A percentile compares a stretch with the other conserved stretches of the same genome.
phyloP scores from a whole-genome alignment of 2,329 filamentous ascomycete genomes.

The Ophiosphaerella korrae region DNA sequence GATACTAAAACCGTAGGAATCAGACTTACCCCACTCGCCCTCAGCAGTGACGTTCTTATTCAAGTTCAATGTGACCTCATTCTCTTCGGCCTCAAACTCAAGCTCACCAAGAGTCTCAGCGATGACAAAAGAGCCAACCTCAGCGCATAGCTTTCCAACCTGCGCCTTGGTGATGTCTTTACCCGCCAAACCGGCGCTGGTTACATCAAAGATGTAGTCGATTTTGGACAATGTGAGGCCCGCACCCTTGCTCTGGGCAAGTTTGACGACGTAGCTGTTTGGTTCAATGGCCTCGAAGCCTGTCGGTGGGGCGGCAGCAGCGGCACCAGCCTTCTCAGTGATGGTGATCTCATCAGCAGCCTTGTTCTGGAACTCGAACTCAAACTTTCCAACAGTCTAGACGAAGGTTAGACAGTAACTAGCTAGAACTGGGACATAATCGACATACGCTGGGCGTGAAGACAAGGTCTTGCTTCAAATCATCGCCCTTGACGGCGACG shows the following conservation, averaged over 20 bases:
- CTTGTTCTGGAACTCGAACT: conserved; percentile 25
- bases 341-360: conserved; percentile 25
- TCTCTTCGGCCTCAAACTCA: conserved; percentile 31
- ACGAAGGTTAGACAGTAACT: too few relatives aligned
- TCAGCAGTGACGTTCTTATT: conserved; percentile 30
- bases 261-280: conserved; percentile 21
- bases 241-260: conserved; percentile 23
- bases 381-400: conserved; percentile 23
- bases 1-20: neutral
- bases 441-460: conserved; percentile 19
- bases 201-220: conserved; percentile 27
- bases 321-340: conserved; percentile 22
- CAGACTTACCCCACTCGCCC: conserved; percentile 27
- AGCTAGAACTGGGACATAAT: too few relatives aligned
- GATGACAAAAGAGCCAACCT: conserved; percentile 24
- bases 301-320: conserved; percentile 17
- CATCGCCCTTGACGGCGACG: conserved; percentile 16
- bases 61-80: conserved; percentile 28
- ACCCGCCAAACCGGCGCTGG: conserved; percentile 17
- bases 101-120: conserved; percentile 22
- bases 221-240: conserved; percentile 28
- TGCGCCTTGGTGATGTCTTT: conserved; percentile 26
- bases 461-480: conserved; percentile 28
- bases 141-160: conserved; percentile 24
- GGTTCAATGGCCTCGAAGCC: conserved; percentile 29